Evolutionary conservation across 768 basidiomycete species (phyloP).

Genomic region (Kwoniella newhampshirensis): DNA sequence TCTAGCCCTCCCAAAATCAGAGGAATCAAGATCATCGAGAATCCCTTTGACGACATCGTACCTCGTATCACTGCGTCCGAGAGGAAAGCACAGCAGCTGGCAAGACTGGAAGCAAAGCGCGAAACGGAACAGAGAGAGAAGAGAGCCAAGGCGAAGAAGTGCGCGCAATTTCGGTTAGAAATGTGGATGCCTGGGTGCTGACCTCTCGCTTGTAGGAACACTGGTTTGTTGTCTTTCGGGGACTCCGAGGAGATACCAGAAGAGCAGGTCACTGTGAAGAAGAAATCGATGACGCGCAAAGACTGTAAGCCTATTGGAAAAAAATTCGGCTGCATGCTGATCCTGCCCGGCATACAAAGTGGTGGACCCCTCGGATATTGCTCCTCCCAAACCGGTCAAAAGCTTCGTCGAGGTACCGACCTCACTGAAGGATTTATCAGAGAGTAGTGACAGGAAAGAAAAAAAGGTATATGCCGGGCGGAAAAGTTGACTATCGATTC

Average conservation of each 20-base stretch:
- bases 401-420: slow-evolving; percentile 28
- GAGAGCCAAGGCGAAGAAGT: slow-evolving; percentile 87
- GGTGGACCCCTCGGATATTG: slow-evolving; percentile 51
- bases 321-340: no score
- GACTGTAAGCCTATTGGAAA: slow-evolving; percentile 66
- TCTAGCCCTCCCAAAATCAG: slow-evolving; percentile 86
- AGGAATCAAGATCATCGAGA: slow-evolving; percentile 77
- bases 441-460: slow-evolving; percentile 42
- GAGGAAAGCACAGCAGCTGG: slow-evolving; percentile 76
- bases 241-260: slow-evolving; percentile 64
- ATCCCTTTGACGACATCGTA: slow-evolving; percentile 92
- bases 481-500: background rate
- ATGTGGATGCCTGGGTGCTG: slow-evolving; percentile 1
- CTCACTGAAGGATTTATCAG: slow-evolving; percentile 23
- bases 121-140: slow-evolving; percentile 44
- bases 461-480: slow-evolving; percentile 34
- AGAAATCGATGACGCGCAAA: slow-evolving; percentile 78
- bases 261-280: slow-evolving; percentile 63
- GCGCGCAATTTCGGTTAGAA: slow-evolving; percentile 34
- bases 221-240: slow-evolving; percentile 84
- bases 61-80: slow-evolving; percentile 96
- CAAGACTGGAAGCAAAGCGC: slow-evolving; percentile 53
- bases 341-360: slow-evolving; percentile 42
- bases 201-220: slow-evolving; percentile 63
- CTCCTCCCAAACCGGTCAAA: slow-evolving; percentile 23